Evolutionary conservation across 192 early-diverging fungal species (phyloP).

Genomic region (Pilobolus umbonatus): DNA sequence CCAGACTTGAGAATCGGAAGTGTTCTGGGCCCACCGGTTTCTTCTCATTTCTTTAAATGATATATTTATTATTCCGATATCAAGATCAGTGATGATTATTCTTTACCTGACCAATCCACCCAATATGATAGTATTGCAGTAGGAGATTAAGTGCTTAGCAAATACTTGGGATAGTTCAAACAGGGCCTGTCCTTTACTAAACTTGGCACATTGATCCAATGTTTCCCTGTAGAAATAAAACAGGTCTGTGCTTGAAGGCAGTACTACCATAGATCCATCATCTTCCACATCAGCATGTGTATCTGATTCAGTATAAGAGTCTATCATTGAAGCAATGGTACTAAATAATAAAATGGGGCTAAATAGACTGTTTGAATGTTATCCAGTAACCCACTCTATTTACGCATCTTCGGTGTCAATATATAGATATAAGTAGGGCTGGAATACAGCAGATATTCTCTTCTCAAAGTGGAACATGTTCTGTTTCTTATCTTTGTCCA

Average conservation of each 20-base stretch:
- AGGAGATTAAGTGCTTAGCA: conserved; percentile 72
- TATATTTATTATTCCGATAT: neutral
- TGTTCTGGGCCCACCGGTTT: conserved; percentile 60
- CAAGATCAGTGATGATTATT: conserved; percentile 2
- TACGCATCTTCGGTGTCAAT: conserved; percentile 81
- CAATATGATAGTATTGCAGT: conserved; percentile 70
- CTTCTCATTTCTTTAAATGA: conserved; percentile 53
- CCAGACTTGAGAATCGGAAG: conserved; percentile 65
- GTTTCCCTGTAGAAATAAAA: conserved; percentile 90
- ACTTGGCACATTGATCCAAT: conserved; percentile 74
- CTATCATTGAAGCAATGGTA: conserved; percentile 58
- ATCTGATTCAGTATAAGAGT: conserved; percentile 41
- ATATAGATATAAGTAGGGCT: conserved; percentile 85
- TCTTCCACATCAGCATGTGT: conserved; percentile 46
- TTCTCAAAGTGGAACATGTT: conserved; percentile 57
- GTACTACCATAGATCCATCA: conserved; percentile 56
- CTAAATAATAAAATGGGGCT: conserved; percentile 27
- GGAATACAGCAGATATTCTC: conserved; percentile 77
- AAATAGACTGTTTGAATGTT: neutral
- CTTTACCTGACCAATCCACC: conserved; percentile 64
- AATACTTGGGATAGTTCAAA: conserved; percentile 79
- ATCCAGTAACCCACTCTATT: conserved; percentile 7
- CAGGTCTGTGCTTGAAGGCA: conserved; percentile 87
- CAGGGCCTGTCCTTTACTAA: conserved; percentile 84
- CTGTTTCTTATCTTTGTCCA: conserved; percentile 21